Base-by-base conservation (phyloP, 2,329 filamentous ascomycete species). In the Penicillium aurantiogriseum region DNA sequence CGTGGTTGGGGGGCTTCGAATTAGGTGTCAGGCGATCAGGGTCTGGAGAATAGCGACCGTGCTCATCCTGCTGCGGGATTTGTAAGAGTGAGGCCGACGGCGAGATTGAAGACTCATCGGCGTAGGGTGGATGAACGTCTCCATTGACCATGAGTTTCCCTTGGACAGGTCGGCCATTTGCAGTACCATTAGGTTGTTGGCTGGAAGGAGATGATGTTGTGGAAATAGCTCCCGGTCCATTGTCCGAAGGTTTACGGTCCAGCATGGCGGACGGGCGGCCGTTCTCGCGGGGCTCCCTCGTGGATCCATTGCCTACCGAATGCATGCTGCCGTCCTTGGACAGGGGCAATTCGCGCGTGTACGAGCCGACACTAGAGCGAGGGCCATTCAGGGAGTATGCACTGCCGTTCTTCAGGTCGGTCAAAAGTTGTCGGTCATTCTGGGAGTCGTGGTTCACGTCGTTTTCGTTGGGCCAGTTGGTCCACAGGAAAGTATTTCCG, bases 341-440 rank as follows among this genome's bases (percentile, higher is more conserved):
- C 56, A 70, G 70, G 35, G 69, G 71, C 63, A 67, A 71, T 21
- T 78, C 77, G 69, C 74, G 67, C 43, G 74, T 74, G 59, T 77
- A 76, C 49, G 76, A 77, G 54, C 74, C 74, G 58, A 72, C 70
- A 58, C 73, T 77, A 56, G 79, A 77, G 65, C 78, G 80, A 63
- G 81, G 84, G 70, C 87, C 86, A 64, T 82, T 80, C 69, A 85
- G 69, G 38, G 84, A 81, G 72, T 79, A 83, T 76, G 87, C 83
- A 74, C 81, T 87, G 68, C 84, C 81, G 72, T 78, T 75, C 68
- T 76, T 77, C 36, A 74, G 55, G 31, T 71, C 69, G 49, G 73
- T 72, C 62, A 74, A 59, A 59, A 76, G 67, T 48, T 70, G 68
- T 56, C 73, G 76, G 59, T 78, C 75, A 61, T 73, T 71, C 54